Evolutionary conservation across 768 basidiomycete genomes (phyloP), one percentile per base, ranked within the genome.

Genomic region (Russula dissimulans): DNA sequence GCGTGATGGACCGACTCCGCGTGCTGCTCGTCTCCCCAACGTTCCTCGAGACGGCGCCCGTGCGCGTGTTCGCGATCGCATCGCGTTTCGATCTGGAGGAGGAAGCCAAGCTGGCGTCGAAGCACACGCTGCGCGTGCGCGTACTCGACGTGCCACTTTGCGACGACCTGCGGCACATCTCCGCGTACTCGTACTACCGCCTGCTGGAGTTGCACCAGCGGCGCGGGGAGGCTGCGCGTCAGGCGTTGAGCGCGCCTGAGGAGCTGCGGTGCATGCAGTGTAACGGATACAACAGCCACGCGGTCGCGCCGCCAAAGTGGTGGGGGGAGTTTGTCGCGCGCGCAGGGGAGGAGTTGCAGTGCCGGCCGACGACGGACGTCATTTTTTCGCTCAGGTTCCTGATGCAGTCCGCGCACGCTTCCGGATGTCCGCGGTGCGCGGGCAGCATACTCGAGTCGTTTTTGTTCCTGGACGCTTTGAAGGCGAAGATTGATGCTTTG

Each of bases 11-110:
- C 34, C 65, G 73, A 0, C 74, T 89, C n/a, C 81, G 84, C 54
- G 71, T 69, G 46, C 69, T 77, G 29, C 79, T 89, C 39, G 64
- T 84, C 15, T 76, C 80, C 0, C 75, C 79, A 7, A 69, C 67
- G 11, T 85, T 83, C 68, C 68, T 84, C 17, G 63, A 71, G 39
- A 65, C 71, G 14, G 74, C 74, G 12, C 83, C 88, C 9, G 75
- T 77, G 14, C 81, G 84, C 14, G 84, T 88, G 2, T 90, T 85
- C 65, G 85, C 86, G 31, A 81, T 88, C 44, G 86, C 88, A 2
- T 81, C 80, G 59, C 81, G 83, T 4, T 83, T 79, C 58, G 82
- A 83, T 22, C 71, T 89, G 15, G 80, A 84, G 47, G 78, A 81
- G 34, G 87, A 87, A 68, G 81, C 83, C 11, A 75, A 76, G 59